Conservation (phyloP, 352 stramenopile genomes). For the Phytophthora pistaciae region DNA sequence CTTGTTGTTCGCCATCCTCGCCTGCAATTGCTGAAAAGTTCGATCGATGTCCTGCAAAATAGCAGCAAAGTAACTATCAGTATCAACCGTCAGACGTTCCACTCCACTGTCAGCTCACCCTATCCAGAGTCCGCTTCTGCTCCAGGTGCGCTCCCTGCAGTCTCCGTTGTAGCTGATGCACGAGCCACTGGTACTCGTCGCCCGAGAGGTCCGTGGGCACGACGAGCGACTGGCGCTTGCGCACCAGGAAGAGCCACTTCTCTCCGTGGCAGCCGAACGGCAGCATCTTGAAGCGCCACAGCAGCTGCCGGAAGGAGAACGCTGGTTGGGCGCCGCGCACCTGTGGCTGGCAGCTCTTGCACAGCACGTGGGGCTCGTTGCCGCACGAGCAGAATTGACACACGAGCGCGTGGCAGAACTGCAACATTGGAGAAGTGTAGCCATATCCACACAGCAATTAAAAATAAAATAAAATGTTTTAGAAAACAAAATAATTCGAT, state of each 20-base stretch:
- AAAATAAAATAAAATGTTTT: constrained; percentile 17
- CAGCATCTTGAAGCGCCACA: constrained; percentile 63
- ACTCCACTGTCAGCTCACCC: constrained; percentile 20
- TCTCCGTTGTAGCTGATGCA: constrained; percentile 33
- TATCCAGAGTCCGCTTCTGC: constrained; percentile 53
- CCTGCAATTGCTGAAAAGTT: constrained; percentile 55
- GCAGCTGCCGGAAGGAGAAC: constrained; percentile 54
- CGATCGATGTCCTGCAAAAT: constrained; percentile 55
- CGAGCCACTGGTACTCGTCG: constrained; percentile 48
- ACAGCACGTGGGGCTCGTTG: constrained; percentile 35
- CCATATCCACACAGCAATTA: constrained; percentile 6
- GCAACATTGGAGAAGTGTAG: neutral
- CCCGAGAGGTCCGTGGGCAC: constrained; percentile 36
- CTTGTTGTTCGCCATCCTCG: constrained; percentile 28
- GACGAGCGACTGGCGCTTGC: constrained; percentile 43
- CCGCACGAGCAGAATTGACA: constrained; percentile 59
- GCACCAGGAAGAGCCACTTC: constrained; percentile 59
- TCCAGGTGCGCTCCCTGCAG: constrained; percentile 25
- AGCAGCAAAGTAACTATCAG: too few species aligned
- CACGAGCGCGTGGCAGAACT: constrained; percentile 50
- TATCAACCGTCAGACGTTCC: too few species aligned
- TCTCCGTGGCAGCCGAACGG: constrained; percentile 54
- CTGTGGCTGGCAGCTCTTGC: constrained; percentile 55
- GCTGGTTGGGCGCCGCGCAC: constrained; percentile 42
- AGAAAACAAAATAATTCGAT: constrained; percentile 7